Conservation (phyloP, 2,329 filamentous ascomycete species). For the Chaetomium globosum region DNA sequence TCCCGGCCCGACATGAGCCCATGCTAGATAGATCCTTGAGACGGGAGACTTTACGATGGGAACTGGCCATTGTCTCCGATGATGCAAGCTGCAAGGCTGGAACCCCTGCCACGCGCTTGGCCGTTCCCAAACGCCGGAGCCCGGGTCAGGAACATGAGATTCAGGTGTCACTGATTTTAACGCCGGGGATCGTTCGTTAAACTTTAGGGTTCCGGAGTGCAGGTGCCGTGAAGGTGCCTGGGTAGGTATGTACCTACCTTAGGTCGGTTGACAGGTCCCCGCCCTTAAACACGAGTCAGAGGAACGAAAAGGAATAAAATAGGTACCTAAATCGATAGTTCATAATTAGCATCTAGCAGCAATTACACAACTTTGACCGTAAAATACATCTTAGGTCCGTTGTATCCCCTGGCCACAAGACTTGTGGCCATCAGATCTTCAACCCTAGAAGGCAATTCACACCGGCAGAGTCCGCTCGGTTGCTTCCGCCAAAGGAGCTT, state of each 20-base stretch:
- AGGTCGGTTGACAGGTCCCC: too few species aligned
- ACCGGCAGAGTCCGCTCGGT: neutral
- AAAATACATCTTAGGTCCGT: too few species aligned
- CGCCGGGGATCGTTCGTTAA: conserved; percentile 9
- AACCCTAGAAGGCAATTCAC: neutral
- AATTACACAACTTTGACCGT: too few species aligned
- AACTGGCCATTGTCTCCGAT: conserved; percentile 12
- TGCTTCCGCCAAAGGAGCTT: neutral
- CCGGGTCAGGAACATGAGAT: conserved; percentile 22
- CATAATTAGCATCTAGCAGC: too few species aligned
- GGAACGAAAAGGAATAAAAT: too few species aligned
- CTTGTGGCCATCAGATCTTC: neutral
- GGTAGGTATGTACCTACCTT: too few species aligned
- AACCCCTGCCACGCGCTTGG: conserved; percentile 18
- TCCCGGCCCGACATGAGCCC: conserved; percentile 3
- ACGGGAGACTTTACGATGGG: conserved; percentile 11
- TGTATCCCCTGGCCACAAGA: neutral
- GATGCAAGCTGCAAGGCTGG: conserved; percentile 23
- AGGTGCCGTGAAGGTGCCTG: neutral
- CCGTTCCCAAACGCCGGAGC: conserved; percentile 24
- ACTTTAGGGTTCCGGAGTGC: neutral
- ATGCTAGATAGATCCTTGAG: conserved; percentile 22
- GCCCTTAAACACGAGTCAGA: too few species aligned
- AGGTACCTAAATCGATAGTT: too few species aligned
- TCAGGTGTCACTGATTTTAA: conserved; percentile 23